Evolutionary conservation across 306 rosid species (phyloP).

Genomic region (Lupinus albus): DNA sequence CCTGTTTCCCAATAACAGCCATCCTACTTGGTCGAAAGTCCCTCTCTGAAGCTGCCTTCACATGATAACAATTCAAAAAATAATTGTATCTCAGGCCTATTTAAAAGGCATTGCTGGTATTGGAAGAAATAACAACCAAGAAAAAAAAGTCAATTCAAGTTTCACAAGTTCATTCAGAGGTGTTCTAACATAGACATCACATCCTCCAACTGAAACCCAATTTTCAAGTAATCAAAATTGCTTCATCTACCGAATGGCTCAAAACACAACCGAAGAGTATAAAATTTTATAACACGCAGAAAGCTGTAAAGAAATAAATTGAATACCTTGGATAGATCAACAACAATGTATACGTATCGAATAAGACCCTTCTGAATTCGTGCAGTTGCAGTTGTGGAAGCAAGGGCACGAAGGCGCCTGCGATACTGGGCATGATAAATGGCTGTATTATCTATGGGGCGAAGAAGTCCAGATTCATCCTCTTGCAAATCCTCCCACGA

Average conservation of each 20-base stretch:
- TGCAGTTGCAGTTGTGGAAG: slow-evolving; percentile 59
- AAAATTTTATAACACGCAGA: background rate
- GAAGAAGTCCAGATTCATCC: slow-evolving; percentile 95
- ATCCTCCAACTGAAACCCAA: slow-evolving; percentile 18
- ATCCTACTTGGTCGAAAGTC: slow-evolving; percentile 90
- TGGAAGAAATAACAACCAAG: slow-evolving; percentile 8
- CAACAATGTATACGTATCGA: slow-evolving; percentile 72
- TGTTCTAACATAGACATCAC: slow-evolving; percentile 16
- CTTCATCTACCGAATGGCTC: background rate
- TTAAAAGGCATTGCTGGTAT: slow-evolving; percentile 20
- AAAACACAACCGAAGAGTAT: background rate
- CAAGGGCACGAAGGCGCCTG: slow-evolving; percentile 77
- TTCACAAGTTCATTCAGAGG: background rate
- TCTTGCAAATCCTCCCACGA: slow-evolving; percentile 95
- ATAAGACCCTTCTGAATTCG: slow-evolving; percentile 96
- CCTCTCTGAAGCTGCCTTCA: slow-evolving; percentile 86
- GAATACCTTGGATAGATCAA: slow-evolving; percentile 82
- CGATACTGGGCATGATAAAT: slow-evolving; percentile 88
- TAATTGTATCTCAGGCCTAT: background rate
- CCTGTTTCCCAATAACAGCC: slow-evolving; percentile 80
- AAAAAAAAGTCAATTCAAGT: slow-evolving; percentile 30
- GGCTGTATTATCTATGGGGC: slow-evolving; percentile 76
- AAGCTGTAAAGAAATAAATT: slow-evolving; percentile 26
- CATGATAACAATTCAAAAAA: slow-evolving; percentile 25
- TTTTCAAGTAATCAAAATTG: slow-evolving; percentile 24